phyloP scores from a whole-genome alignment of 148 eudicot genomes.

The Silene latifolia region DNA sequence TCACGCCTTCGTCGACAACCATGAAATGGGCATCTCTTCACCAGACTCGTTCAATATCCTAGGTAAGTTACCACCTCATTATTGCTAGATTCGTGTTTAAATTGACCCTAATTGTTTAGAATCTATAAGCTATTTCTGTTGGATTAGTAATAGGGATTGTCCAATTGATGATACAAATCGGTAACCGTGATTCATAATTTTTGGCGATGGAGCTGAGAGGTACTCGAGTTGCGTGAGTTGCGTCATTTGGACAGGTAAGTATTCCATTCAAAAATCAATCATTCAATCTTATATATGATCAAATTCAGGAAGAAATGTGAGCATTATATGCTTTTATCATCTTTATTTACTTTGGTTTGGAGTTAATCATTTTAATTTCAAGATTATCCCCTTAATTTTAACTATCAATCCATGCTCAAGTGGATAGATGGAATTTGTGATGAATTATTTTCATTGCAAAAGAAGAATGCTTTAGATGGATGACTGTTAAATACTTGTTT shows the following conservation, averaged over 20 bases:
- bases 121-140: too few relatives aligned
- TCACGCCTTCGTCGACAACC: too few relatives aligned
- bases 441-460: not conserved
- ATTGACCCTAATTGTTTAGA: too few relatives aligned
- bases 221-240: constrained; percentile 47
- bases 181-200: too few relatives aligned
- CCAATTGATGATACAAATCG: too few relatives aligned
- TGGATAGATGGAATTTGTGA: not conserved
- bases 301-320: not conserved
- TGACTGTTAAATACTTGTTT: not conserved
- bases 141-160: too few relatives aligned
- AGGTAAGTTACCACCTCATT: too few relatives aligned
- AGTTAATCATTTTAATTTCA: not conserved
- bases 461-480: not conserved
- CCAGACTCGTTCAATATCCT: too few relatives aligned
- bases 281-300: not conserved
- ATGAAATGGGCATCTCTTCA: too few relatives aligned
- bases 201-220: constrained; percentile 42
- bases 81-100: too few relatives aligned
- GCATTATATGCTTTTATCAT: not conserved
- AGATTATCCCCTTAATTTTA: too few relatives aligned
- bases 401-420: not conserved
- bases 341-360: not conserved
- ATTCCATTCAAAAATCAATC: not conserved
- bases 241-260: constrained; percentile 86